Evolutionary conservation across 805 yeast genomes (phyloP).

Genomic region (Blastobotrys chiropterorum): DNA sequence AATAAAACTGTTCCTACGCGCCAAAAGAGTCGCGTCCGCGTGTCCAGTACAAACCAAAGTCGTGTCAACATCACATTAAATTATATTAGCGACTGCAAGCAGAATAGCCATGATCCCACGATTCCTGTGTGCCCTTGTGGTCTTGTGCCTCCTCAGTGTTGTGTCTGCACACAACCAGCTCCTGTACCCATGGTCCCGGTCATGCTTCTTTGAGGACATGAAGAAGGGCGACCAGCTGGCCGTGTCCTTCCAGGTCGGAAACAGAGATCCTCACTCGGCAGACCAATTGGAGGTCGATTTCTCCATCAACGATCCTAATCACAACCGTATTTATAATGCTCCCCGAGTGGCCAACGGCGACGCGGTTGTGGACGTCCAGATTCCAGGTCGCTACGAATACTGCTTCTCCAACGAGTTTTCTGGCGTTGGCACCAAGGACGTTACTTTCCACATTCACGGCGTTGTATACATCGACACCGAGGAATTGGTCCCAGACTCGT

Average conservation of each 20-base stretch:
- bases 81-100: no score
- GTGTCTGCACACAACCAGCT: conserved; percentile 69
- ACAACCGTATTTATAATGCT: conserved; percentile 46
- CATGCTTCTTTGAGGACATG: conserved; percentile 82
- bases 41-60: no score
- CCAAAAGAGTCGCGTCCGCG: no score
- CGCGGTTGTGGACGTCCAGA: conserved; percentile 55
- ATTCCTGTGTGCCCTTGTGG: neutral
- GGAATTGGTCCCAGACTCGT: conserved; percentile 66
- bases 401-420: conserved; percentile 89
- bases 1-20: no score
- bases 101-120: no score
- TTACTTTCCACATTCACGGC: conserved; percentile 92
- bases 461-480: conserved; percentile 78
- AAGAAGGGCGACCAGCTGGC: conserved; percentile 81
- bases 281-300: conserved; percentile 51
- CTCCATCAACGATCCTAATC: conserved; percentile 44
- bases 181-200: conserved; percentile 75
- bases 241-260: conserved; percentile 88
- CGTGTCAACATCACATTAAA: no score
- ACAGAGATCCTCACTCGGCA: conserved; percentile 49
- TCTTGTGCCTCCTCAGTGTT: no score
- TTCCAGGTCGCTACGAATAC: conserved; percentile 71
- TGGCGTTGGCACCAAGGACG: conserved; percentile 71
- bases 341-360: conserved; percentile 75